A percentile compares a stretch with the other conserved stretches of the same genome.
These are phyloP conservation scores for Santalum album DNA, from an alignment of 164 flowering plant genomes.

Conservation along the genomic window DNA sequence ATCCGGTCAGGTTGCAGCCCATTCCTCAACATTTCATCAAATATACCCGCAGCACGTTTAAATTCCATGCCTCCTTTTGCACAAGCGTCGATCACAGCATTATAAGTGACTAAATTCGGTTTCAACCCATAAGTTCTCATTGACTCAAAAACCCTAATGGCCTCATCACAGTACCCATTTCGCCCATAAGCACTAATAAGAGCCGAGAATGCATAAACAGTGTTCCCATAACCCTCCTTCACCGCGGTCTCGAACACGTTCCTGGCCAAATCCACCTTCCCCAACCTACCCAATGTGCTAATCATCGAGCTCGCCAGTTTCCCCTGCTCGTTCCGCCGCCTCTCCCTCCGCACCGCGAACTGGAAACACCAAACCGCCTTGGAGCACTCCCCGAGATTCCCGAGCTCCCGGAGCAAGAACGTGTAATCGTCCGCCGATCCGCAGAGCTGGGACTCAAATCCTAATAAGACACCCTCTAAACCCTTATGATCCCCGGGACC, in stretches of 20 bases:
- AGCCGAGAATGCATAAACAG: conserved; percentile 84
- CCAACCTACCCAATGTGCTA: conserved; percentile 79
- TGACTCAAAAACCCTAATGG: conserved; percentile 54
- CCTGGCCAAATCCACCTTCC: conserved; percentile 63
- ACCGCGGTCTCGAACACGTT: conserved; percentile 56
- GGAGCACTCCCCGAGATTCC: conserved; percentile 62
- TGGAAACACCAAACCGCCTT: conserved; percentile 61
- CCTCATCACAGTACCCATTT: conserved; percentile 61
- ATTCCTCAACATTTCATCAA: conserved; percentile 66
- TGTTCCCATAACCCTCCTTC: conserved; percentile 70
- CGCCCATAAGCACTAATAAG: conserved; percentile 85
- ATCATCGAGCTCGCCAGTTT: conserved; percentile 83
- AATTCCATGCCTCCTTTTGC: conserved; percentile 90
- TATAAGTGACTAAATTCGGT: conserved; percentile 90
- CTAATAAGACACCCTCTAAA: conserved; percentile 32
- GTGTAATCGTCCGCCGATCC: conserved; percentile 79
- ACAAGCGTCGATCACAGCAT: conserved; percentile 95
- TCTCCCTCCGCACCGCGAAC: conserved; percentile 56
- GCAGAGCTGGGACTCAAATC: conserved; percentile 43
- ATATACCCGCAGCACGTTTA: conserved; percentile 39
- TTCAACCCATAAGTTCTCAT: conserved; percentile 67
- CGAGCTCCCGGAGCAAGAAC: conserved; percentile 71
- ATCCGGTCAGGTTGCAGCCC: conserved; percentile 87
- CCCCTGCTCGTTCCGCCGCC: conserved; percentile 54
- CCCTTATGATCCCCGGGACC: conserved; percentile 17